Percentiles rank a stretch among this genome's conserved stretches.
Evolutionary conservation across 306 rosid genomes (phyloP).

Genomic region (Medicago ruthenica): DNA sequence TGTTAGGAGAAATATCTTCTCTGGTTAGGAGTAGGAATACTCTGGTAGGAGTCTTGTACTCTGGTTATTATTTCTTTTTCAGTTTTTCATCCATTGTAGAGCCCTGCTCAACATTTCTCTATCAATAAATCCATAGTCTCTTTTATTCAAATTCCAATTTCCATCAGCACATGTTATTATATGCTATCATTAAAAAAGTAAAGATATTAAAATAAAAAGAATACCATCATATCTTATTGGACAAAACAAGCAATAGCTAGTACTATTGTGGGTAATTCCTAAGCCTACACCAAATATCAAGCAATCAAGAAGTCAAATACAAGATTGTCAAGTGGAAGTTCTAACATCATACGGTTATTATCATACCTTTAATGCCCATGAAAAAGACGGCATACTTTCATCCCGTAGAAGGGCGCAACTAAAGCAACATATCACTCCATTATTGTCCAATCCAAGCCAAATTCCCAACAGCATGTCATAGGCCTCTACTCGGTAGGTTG

Average conservation of each 20-base stretch:
- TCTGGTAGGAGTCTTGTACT: too few species aligned
- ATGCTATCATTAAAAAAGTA: neutral
- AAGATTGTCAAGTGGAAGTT: conserved; percentile 29
- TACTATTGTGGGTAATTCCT: conserved; percentile 16
- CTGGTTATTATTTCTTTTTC: too few species aligned
- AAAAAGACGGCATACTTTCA: conserved; percentile 72
- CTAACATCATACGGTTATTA: conserved; percentile 35
- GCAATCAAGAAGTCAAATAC: conserved; percentile 35
- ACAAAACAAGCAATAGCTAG: conserved; percentile 28
- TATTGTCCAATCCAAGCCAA: conserved; percentile 91
- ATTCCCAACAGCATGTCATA: conserved; percentile 81
- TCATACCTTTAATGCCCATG: conserved; percentile 83
- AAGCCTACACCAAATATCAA: conserved; percentile 32
- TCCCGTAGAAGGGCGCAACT: conserved; percentile 75
- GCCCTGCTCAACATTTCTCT: too few species aligned
- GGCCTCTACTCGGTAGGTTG: conserved; percentile 77
- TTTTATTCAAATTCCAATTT: too few species aligned
- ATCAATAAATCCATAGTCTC: too few species aligned
- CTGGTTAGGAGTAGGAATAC: too few species aligned
- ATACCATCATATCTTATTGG: conserved; percentile 5
- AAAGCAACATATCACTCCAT: conserved; percentile 82
- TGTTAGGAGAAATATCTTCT: too few species aligned
- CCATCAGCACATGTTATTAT: too few species aligned
- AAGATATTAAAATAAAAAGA: conserved; percentile 5
- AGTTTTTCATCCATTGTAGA: too few species aligned